Conservation (phyloP, 495 filamentous ascomycete species). For the Neurospora sp. region DNA sequence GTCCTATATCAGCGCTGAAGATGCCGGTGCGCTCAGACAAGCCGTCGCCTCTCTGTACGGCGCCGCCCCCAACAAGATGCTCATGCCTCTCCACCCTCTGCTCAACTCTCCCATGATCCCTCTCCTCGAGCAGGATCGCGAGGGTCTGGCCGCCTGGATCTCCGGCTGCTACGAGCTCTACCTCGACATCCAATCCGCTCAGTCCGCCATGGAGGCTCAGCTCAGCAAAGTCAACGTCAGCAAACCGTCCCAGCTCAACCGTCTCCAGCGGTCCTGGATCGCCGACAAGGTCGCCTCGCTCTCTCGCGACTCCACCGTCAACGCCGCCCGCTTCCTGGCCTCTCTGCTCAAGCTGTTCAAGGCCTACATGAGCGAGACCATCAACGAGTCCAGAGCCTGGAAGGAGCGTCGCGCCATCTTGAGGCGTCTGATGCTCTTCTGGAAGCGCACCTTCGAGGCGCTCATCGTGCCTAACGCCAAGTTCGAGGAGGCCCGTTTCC, state of each 20-base stretch:
- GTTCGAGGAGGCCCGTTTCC: conserved; percentile 47
- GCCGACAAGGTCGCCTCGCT: conserved; percentile 47
- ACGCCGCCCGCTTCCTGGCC: conserved; percentile 31
- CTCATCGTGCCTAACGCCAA: conserved; percentile 17
- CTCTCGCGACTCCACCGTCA: conserved; percentile 54
- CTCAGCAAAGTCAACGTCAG: conserved; percentile 24
- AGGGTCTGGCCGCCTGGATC: conserved; percentile 33
- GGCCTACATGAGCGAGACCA: conserved; percentile 19
- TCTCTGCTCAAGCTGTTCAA: conserved; percentile 24
- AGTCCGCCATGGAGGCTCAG: conserved; percentile 22
- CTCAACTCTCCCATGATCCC: conserved; percentile 50
- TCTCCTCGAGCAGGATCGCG: conserved; percentile 20
- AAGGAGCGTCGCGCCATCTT: conserved; percentile 28
- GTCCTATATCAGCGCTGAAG: conserved; percentile 19
- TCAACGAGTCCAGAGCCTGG: conserved; percentile 16
- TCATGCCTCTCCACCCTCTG: conserved; percentile 53
- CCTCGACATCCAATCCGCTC: conserved; percentile 30
- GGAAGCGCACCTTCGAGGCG: conserved; percentile 46
- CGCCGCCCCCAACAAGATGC: conserved; percentile 14
- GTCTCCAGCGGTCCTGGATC: conserved; percentile 57
- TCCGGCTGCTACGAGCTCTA: conserved; percentile 40
- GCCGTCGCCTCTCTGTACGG: conserved; percentile 16
- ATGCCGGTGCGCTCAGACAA: conserved; percentile 16
- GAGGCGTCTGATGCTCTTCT: conserved; percentile 42
- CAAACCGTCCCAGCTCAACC: conserved; percentile 55